Evolutionary conservation across 495 filamentous ascomycete species (phyloP).

Genomic region (Penicillium bovifimosum): DNA sequence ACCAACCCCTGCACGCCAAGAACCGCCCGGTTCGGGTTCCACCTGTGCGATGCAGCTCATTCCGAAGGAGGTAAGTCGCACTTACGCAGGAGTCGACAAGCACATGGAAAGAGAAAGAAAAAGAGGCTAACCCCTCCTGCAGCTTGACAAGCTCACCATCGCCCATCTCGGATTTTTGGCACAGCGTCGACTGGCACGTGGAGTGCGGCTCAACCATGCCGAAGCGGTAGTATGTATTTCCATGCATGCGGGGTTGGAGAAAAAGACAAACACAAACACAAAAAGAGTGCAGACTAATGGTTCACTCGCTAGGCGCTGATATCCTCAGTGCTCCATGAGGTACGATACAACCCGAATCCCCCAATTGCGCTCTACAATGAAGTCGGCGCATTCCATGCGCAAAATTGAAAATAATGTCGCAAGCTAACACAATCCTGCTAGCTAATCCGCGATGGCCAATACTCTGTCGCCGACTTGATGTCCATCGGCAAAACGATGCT

Average conservation of each 20-base stretch:
- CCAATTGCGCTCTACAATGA: neutral
- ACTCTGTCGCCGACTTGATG: slow-evolving; percentile 92
- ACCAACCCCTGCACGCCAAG: slow-evolving; percentile 16
- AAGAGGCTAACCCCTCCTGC: neutral
- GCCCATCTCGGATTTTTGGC: slow-evolving; percentile 85
- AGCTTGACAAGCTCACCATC: slow-evolving; percentile 96
- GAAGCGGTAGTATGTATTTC: slow-evolving; percentile 70
- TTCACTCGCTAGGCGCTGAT: slow-evolving; percentile 65
- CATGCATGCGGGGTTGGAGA: neutral
- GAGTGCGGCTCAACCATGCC: slow-evolving; percentile 83
- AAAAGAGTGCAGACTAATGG: neutral
- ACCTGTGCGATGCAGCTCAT: slow-evolving; percentile 68
- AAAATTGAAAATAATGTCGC: neutral
- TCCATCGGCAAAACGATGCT: slow-evolving; percentile 84
- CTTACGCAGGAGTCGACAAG: neutral
- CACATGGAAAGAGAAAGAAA: neutral
- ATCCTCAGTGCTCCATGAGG: slow-evolving; percentile 84
- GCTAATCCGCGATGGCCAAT: slow-evolving; percentile 94
- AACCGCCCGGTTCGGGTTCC: slow-evolving; percentile 16
- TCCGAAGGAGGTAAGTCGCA: slow-evolving; percentile 69
- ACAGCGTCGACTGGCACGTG: slow-evolving; percentile 82
- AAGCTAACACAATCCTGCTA: slow-evolving; percentile 21
- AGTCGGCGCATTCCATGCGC: neutral
- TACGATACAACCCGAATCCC: slow-evolving; percentile 25
- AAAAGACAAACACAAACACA: no score